A percentile compares a stretch with the other conserved stretches of the same genome.
These are phyloP conservation scores for Serendipita vermifera DNA, from an alignment of 768 basidiomycete genomes.

Conservation along the genomic window DNA sequence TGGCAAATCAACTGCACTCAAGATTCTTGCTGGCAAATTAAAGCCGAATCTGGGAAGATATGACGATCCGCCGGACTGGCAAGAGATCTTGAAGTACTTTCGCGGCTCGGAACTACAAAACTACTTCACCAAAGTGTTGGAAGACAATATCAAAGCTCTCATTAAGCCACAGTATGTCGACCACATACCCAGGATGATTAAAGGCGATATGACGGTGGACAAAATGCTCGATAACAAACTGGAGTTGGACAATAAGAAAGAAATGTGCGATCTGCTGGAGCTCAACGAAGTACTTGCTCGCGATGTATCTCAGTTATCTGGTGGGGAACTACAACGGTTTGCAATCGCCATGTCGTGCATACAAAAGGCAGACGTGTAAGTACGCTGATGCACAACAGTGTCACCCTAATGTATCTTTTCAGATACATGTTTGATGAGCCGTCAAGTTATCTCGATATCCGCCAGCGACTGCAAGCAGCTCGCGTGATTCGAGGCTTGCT, in stretches of 20 bases:
- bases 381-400: conserved; percentile 12
- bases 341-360: conserved; percentile 97
- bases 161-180: conserved; percentile 99
- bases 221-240: conserved; percentile 89
- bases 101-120: conserved; percentile 98
- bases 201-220: conserved; percentile 70
- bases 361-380: conserved; percentile 89
- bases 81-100: conserved; percentile 96
- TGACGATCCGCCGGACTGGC: conserved; percentile 98
- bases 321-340: conserved; percentile 95
- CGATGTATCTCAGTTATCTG: conserved; percentile 75
- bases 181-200: conserved; percentile 93
- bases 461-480: conserved; percentile 88
- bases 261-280: conserved; percentile 77
- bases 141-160: conserved; percentile 95
- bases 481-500: conserved; percentile 86
- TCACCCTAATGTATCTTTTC: conserved; percentile 13
- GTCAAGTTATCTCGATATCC: conserved; percentile 94
- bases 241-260: conserved; percentile 78
- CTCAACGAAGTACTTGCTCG: conserved; percentile 75
- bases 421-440: conserved; percentile 99
- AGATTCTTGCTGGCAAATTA: conserved; percentile 90
- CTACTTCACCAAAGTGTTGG: conserved; percentile 98
- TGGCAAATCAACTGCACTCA: conserved; percentile 95
- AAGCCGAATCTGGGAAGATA: conserved; percentile 97